Evolutionary conservation across 2,329 filamentous ascomycete genomes (phyloP).

Genomic region (Plectosphaerella sp.): DNA sequence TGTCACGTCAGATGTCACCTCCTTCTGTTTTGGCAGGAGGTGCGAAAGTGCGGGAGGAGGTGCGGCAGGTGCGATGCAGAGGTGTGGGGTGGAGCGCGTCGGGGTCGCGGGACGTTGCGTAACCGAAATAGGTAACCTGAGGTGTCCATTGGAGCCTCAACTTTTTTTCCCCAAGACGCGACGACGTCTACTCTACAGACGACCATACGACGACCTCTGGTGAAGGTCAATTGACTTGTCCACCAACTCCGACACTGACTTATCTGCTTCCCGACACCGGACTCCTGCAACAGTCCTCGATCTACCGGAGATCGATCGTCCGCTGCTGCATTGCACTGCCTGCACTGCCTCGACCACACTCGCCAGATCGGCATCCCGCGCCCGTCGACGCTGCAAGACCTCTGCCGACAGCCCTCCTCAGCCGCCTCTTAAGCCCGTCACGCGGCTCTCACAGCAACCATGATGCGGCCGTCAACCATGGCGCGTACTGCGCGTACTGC

Average conservation of each 20-base stretch:
- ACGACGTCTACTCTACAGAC: conserved; percentile 13
- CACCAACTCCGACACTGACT: not conserved
- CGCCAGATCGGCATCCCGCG: not conserved
- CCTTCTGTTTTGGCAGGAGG: too few species aligned
- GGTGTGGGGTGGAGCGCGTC: not conserved
- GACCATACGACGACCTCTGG: conserved; percentile 17
- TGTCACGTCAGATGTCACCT: too few species aligned
- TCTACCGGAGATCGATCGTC: not conserved
- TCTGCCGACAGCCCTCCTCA: not conserved
- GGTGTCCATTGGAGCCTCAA: conserved; percentile 1
- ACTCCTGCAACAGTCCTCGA: too few species aligned
- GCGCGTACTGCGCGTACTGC: conserved; percentile 4
- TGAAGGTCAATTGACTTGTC: not conserved
- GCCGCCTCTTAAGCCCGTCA: not conserved
- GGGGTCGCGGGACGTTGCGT: conserved; percentile 13
- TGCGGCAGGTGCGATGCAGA: too few species aligned
- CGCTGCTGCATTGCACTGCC: not conserved
- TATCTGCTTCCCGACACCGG: not conserved
- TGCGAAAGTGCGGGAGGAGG: too few species aligned
- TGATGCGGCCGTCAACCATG: conserved; percentile 34
- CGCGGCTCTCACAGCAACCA: conserved; percentile 5
- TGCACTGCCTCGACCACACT: not conserved
- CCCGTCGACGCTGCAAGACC: not conserved
- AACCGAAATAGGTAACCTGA: conserved; percentile 5
- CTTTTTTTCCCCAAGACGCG: not conserved